Conservation (phyloP, 345 rosid species). For the Boechera divaricarpa region DNA sequence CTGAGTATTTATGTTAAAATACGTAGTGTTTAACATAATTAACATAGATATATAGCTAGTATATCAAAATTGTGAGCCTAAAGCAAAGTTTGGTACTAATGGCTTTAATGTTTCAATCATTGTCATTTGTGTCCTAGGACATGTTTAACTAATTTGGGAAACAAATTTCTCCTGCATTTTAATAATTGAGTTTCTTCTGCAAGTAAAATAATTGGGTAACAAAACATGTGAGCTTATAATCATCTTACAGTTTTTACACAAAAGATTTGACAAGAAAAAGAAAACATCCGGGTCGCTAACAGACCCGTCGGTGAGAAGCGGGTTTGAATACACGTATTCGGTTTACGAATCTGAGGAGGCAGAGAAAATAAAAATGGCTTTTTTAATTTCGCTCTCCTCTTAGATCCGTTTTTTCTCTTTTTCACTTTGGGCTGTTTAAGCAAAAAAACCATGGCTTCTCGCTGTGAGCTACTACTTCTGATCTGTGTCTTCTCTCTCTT, state of each 20-base stretch:
- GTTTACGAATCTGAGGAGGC: slow-evolving; percentile 23
- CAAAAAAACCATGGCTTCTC: slow-evolving; percentile 37
- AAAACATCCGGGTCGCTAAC: slow-evolving; percentile 16
- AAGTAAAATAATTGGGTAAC: not conserved
- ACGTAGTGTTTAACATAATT: not conserved
- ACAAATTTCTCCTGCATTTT: not conserved
- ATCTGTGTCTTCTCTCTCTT: slow-evolving; percentile 36
- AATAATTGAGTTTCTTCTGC: no score
- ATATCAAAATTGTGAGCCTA: not conserved
- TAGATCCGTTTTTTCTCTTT: slow-evolving; percentile 23
- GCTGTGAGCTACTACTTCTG: slow-evolving; percentile 41
- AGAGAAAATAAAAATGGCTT: not conserved
- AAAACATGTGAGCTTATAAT: no score
- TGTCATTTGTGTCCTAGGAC: not conserved
- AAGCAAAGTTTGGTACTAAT: not conserved
- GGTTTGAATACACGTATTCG: slow-evolving; percentile 30
- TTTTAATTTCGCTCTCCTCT: slow-evolving; percentile 29
- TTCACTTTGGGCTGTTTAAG: slow-evolving; percentile 20
- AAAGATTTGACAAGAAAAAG: not conserved
- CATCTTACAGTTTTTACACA: not conserved
- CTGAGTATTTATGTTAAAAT: not conserved
- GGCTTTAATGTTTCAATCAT: not conserved
- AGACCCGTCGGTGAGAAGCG: slow-evolving; percentile 43
- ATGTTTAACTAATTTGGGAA: not conserved
- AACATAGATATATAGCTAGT: not conserved